Evolutionary conservation across 2,329 filamentous ascomycete genomes (phyloP), one percentile per base, ranked within the genome.

Genomic region (Monosporascus sp.): DNA sequence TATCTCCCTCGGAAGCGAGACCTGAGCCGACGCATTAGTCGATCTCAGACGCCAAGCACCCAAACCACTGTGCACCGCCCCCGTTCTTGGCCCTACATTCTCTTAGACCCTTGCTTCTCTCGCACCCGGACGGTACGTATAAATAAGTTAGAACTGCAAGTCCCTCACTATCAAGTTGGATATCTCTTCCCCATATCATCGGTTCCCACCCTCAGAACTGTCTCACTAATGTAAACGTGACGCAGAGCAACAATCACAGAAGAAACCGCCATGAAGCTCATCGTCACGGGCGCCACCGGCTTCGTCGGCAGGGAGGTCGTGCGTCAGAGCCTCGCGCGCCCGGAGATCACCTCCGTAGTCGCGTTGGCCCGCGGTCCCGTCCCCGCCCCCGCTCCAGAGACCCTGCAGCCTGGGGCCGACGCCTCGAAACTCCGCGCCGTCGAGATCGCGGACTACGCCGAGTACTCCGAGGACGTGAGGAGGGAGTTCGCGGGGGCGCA

Each of bases 221-320:
- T 11, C 11, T 14, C 31, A 24, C 6, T 43, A 6, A 43, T 20
- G 1, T 43, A 24, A 43, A 44, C 5, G 22, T 17, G n/a, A 16
- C 22, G 6, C n/a, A 20, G 11, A 20, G n/a, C 5, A 22, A 44
- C 11, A 44, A 16, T 17, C 14, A 24, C 8, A 44, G 22, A 11
- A 46, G 6, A 14, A n/a, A 14, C 7, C 22, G n/a, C 11, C 14
- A 46, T 46, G 43, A 46, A 46, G 43, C 43, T 46, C 22, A 19
- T 46, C 22, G 5, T 46, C 22, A 46, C 43, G 26, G 43, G 43
- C 5, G 24, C 43, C 2, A 46, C 43, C 11, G 43, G 43, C 14
- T 73, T 70, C 41, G 65, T 78, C 2, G 76, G 65, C 38, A 67
- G 59, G 37, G 76, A 78, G 51, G 54, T 79, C 26, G 58, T 79